Evolutionary conservation across 495 filamentous ascomycete genomes (phyloP), one percentile per base, ranked within the genome.

Genomic region (Staphylotrichum longicolle): DNA sequence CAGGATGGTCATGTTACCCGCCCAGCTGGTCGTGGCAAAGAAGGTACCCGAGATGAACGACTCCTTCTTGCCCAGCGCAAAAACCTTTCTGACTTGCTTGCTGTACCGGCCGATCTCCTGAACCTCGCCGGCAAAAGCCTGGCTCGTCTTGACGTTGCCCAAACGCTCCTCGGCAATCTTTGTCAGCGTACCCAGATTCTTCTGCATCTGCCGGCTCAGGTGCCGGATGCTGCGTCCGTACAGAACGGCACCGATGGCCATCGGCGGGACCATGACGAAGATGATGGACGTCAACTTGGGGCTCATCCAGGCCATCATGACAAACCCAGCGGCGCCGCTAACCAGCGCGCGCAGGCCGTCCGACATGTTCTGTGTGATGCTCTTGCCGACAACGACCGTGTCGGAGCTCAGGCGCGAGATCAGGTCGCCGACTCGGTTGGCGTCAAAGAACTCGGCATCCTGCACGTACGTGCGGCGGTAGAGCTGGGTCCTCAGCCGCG

Each of bases 371-470:
- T 98, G 94, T 9, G 95, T 98, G 66, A 98, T 95, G 73, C 91
- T 95, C 77, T 98, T 98, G 65, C 93, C 94, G 39, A 98, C 93
- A 64, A 98, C 93, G 65, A 98, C 88, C 2, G 94, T 97, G 70
- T 98, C 94, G 8, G 92, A 96, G 67, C 92, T 91, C 27, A 98
- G 86, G 12, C 94, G 86, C 51, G 93, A 97, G 67, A 98, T 96
- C 66, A 98, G 76, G 70, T 98, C 94, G 64, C 94, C 94, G 42
- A 96, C 91, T 20, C 95, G 83, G 76, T 98, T 98, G 42, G 94
- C 94, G 71, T 98, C 94, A 71, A 98, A 98, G 79, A 98, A 98
- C 70, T 98, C 94, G 60, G 95, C 95, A 73, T 98, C 91, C 69
- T 98, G 94, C 27, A 91, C 78, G 62, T 95, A 94, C 0, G 94